Evolutionary conservation across 805 yeast species (phyloP).

Genomic region (Saccharomyces paradoxus): DNA sequence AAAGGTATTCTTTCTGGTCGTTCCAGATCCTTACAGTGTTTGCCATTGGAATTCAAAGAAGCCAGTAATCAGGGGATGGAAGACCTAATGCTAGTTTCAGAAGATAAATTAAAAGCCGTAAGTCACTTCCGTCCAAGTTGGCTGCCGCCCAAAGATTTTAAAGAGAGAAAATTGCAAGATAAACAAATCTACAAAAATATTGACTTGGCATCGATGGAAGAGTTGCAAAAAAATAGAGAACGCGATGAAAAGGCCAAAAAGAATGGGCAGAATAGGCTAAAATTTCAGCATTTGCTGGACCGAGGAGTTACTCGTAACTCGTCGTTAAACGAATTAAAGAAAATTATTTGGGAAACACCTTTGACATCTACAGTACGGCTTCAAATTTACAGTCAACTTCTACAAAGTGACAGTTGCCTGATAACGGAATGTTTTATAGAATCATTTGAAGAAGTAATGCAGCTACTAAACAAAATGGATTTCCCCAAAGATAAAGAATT

Average conservation of each 20-base stretch:
- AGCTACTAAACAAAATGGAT: constrained; percentile 24
- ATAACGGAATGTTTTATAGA: constrained; percentile 26
- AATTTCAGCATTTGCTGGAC: constrained; percentile 20
- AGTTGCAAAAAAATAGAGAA: constrained; percentile 23
- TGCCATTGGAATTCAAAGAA: constrained; percentile 32
- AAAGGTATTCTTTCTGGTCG: constrained; percentile 31
- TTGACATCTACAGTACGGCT: constrained; percentile 13
- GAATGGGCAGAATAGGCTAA: constrained; percentile 24
- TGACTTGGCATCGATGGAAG: constrained; percentile 25
- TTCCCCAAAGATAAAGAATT: constrained; percentile 26
- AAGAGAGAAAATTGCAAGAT: constrained; percentile 48
- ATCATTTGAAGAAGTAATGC: constrained; percentile 32
- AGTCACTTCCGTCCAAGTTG: constrained; percentile 60
- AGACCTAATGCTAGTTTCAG: constrained; percentile 50
- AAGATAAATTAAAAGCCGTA: constrained; percentile 45
- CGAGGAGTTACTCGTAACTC: constrained; percentile 29
- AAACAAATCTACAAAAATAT: constrained; percentile 38
- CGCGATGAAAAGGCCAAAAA: constrained; percentile 20
- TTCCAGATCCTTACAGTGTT: constrained; percentile 21
- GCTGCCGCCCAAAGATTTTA: constrained; percentile 53
- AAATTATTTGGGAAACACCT: constrained; percentile 24
- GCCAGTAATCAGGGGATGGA: constrained; percentile 39
- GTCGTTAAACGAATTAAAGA: constrained; percentile 14
- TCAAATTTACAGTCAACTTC: constrained; percentile 13
- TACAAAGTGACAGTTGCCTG: constrained; percentile 16